A percentile compares a stretch with the other conserved stretches of the same genome.
Evolutionary conservation across 163 green algal genomes (phyloP).

Genomic region (Chlorella variabilis): DNA sequence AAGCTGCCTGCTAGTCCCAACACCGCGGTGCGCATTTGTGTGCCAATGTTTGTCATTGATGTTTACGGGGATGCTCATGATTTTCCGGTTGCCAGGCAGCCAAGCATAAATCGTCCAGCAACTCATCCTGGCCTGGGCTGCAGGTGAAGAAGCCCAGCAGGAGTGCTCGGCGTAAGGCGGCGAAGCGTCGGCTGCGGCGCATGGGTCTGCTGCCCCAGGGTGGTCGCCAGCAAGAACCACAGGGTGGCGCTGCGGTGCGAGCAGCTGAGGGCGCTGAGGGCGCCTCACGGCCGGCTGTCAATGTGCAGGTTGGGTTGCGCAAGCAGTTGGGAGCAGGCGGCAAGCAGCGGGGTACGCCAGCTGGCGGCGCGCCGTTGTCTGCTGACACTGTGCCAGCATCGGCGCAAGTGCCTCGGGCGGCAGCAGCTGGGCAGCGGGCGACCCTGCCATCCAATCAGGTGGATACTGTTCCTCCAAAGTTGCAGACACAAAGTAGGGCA

Average conservation of each 20-base stretch:
- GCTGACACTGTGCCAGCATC: not conserved
- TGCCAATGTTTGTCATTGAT: no score
- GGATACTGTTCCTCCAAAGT: no score
- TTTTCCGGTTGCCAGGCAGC: no score
- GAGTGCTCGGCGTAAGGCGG: constrained; percentile 47
- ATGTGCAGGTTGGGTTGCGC: no score
- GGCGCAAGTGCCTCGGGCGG: not conserved
- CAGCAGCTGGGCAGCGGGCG: not conserved
- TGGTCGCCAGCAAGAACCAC: not conserved
- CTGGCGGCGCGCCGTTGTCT: not conserved
- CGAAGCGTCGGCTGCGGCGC: constrained; percentile 45
- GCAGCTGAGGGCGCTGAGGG: no score
- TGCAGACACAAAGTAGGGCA: no score
- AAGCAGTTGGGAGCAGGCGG: not conserved
- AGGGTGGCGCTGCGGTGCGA: not conserved
- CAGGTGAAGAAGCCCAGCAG: constrained; percentile 41
- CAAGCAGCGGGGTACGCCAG: not conserved
- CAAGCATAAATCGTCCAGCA: no score
- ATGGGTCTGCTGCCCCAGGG: constrained; percentile 34
- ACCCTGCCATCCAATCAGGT: no score
- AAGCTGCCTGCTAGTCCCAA: not conserved
- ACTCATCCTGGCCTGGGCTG: not conserved
- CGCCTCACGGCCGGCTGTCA: no score
- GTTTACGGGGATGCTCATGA: no score
- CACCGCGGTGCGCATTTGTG: not conserved